phyloP scores from a whole-genome alignment of 2,329 filamentous ascomycete genomes.

The Penicillium sp. region DNA sequence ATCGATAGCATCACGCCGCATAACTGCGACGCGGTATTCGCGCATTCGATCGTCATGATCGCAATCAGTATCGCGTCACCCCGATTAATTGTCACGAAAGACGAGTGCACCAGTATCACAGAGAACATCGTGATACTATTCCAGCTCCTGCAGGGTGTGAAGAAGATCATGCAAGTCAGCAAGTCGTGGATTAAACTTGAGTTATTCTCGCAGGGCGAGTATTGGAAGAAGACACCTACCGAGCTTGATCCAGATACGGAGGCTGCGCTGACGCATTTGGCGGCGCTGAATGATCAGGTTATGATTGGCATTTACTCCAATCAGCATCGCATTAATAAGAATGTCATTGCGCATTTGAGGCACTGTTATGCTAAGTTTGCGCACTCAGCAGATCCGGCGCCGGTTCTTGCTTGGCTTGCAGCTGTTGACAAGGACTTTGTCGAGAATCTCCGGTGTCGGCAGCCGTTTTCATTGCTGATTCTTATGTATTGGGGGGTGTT shows the following conservation, averaged over 20 bases:
- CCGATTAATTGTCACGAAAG: conserved; percentile 15
- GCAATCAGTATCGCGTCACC: conserved; percentile 28
- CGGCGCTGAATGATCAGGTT: conserved; percentile 19
- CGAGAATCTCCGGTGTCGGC: conserved; percentile 12
- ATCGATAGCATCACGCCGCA: conserved; percentile 26
- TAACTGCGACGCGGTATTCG: conserved; percentile 32
- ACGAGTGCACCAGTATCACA: conserved; percentile 17
- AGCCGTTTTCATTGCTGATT: conserved; percentile 25
- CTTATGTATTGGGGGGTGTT: conserved; percentile 30
- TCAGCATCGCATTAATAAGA: conserved; percentile 18
- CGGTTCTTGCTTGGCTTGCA: conserved; percentile 29
- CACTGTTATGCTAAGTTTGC: conserved; percentile 28
- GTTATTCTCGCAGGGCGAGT: conserved; percentile 48
- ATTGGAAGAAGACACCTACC: conserved; percentile 46
- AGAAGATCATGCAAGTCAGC: conserved; percentile 25
- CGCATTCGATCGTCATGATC: conserved; percentile 29
- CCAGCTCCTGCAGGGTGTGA: conserved; percentile 29
- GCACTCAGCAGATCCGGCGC: conserved; percentile 20
- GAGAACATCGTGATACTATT: conserved; percentile 29
- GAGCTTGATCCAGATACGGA: conserved; percentile 21
- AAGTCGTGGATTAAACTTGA: conserved; percentile 47
- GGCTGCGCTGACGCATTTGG: conserved; percentile 18
- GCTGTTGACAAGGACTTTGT: conserved; percentile 25
- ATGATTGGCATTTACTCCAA: conserved; percentile 8
- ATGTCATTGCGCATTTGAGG: conserved; percentile 22